Conservation (phyloP, 2,329 filamentous ascomycete species). For the Ascosphaera pollenicola region DNA sequence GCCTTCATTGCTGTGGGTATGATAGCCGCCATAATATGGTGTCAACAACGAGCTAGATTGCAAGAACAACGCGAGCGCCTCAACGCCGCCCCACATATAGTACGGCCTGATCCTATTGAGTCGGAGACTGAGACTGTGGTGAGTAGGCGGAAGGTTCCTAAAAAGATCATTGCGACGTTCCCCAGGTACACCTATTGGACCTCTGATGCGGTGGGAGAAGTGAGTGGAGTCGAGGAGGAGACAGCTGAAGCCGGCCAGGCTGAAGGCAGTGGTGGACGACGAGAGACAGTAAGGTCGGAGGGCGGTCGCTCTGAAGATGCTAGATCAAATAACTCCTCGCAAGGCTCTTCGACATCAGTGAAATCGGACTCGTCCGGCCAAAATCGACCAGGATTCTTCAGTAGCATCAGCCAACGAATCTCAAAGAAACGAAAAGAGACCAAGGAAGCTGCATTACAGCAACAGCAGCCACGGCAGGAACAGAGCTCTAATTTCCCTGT, state of each 20-base stretch:
- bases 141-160: background rate
- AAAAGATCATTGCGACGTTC: background rate
- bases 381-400: no score
- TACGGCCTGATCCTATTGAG: background rate
- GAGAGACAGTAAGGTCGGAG: background rate
- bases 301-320: background rate
- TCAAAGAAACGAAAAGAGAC: no score
- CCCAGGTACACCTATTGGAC: background rate
- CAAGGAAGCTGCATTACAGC: no score
- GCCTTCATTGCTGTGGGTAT: no score
- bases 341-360: background rate
- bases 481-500: conserved; percentile 3
- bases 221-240: background rate
- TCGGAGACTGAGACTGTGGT: background rate
- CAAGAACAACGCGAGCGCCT: no score
- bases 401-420: no score
- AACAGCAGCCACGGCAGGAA: conserved; percentile 1
- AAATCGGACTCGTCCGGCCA: no score
- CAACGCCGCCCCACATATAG: no score
- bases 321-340: background rate
- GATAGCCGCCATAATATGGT: no score
- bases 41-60: no score
- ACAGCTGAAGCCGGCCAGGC: background rate
- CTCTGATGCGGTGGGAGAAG: background rate
- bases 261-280: background rate